phyloP scores from a whole-genome alignment of 306 rosid genomes.

The Mimosa pudica region DNA sequence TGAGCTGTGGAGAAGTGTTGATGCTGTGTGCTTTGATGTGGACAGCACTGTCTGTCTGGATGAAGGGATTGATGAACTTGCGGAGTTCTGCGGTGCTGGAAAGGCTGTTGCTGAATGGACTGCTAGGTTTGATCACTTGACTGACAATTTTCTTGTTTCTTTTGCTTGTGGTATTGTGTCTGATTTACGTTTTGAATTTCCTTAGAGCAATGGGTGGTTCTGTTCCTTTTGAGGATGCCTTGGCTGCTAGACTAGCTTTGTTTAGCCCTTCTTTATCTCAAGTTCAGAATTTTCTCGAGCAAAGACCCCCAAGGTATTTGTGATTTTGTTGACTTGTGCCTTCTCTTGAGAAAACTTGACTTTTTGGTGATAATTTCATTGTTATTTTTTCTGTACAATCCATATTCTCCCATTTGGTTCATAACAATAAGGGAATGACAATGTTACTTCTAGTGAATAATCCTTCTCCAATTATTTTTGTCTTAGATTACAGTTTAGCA shows the following conservation, averaged over 20 bases:
- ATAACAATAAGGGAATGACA: not conserved
- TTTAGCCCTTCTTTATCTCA: slow-evolving; percentile 83
- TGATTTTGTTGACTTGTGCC: not conserved
- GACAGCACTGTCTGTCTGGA: slow-evolving; percentile 59
- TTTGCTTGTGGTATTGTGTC: slow-evolving; percentile 25
- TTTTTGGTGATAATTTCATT: slow-evolving; percentile 11
- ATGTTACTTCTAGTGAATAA: not conserved
- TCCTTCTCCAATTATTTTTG: slow-evolving; percentile 5
- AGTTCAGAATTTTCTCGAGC: slow-evolving; percentile 75
- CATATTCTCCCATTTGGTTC: not conserved
- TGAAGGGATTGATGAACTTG: slow-evolving; percentile 77
- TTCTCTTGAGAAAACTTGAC: slow-evolving; percentile 13
- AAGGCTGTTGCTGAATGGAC: slow-evolving; percentile 79
- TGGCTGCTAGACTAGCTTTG: slow-evolving; percentile 86
- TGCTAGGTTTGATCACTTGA: slow-evolving; percentile 35
- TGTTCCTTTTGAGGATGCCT: slow-evolving; percentile 93
- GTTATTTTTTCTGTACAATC: not conserved
- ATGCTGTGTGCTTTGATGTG: slow-evolving; percentile 47
- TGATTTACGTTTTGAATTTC: slow-evolving; percentile 38
- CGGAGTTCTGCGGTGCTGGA: slow-evolving; percentile 78
- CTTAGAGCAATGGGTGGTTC: slow-evolving; percentile 96
- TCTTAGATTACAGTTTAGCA: slow-evolving; percentile 6
- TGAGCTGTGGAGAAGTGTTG: slow-evolving; percentile 33
- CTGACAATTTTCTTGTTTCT: not conserved
- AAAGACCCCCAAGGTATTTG: slow-evolving; percentile 75